Evolutionary conservation across 164 flowering plant genomes (phyloP), one percentile per base, ranked within the genome.

Genomic region (Annona cherimola): DNA sequence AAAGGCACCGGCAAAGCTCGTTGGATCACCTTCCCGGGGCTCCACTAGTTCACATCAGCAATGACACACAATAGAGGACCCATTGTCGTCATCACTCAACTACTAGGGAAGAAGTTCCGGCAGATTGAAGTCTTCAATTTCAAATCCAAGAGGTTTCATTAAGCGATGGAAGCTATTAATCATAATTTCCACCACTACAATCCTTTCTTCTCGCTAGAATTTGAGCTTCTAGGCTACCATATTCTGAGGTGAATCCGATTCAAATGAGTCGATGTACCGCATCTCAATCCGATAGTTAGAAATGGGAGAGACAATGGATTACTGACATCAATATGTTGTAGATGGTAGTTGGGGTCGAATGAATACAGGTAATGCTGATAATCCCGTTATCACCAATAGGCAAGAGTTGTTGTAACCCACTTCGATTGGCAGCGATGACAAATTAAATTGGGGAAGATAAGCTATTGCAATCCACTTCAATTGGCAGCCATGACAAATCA

Each of bases 21-120:
- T 5, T 85, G 97, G n/a, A 75, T 93, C 42, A 93, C 97, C 0
- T 94, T 97, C 0, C 81, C 91, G 3, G 97, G 98, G 0, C 69
- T 91, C n/a, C 97, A 93, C 71, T 86, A 92, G 45, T 87, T 93
- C 71, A 93, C 98, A 57, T 94, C 98, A 1, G 84, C 91, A 0
- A 92, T 92, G 0, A 42, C 87, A 40, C 87, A 79, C 71, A 82
- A 82, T 46, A 74, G 86, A 0, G 81, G 71, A 19, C 63, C 75
- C 54, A 81, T 94, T 67, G 94, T 87, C 19, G 87, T 91, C 14
- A 91, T 96, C 0, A 91, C 98, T 16, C 85, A 97, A 40, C 82
- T 94, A 61, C 79, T 70, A 1, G 89, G 70, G 35, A 81, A 35
- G 3, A 72, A 73, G 0, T 84, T 82, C 75, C 85, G 97, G 11